Evolutionary conservation across 352 stramenopile genomes (phyloP), one percentile per base, ranked within the genome.

Genomic region (Pythium brachiatum): DNA sequence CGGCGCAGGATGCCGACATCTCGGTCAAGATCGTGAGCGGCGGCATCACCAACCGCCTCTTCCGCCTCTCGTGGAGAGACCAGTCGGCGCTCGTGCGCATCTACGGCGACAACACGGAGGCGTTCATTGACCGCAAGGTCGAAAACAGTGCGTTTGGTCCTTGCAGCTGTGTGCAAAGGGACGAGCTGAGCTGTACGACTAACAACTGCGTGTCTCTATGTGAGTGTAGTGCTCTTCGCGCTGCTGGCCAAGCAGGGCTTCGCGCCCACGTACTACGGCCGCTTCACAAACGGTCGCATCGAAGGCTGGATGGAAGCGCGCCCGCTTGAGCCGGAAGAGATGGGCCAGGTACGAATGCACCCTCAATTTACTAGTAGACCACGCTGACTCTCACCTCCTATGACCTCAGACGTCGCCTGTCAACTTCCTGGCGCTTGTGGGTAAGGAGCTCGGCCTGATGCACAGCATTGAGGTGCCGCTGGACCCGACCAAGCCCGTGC

Each of bases 21-120:
- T 70, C 62, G 8, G 79, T 95, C 70, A 93, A 92, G 64, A 91
- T 93, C 68, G 88, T 94, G 50, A 79, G 80, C 46, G 93, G 93
- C 44, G 93, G 93, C 46, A 97, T 98, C 73, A 98, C 93, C 15
- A 98, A 98, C 66, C 80, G 87, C 58, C 83, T 98, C 23, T 98
- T 96, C 76, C 86, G 88, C 21, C 74, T 97, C 56, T 72, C 76
- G 23, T 93, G 76, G 72, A 52, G 75, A 20, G 81, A 88, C 52
- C 58, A 69, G 69, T 91, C 84, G 41, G 86, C 96, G 46, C 79
- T 98, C 18, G 81, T 98, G 51, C 86, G 93, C 21, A 69, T 98
- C 39, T 98, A 97, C 55, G 93, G 93, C 21, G 75, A 92, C 60
- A 94, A 97, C 76, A 98, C 93, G 34, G 92, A 98, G 58, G 80